Conservation (phyloP, 1,284 basidiomycete genomes). For the Cryptococcus sp. region DNA sequence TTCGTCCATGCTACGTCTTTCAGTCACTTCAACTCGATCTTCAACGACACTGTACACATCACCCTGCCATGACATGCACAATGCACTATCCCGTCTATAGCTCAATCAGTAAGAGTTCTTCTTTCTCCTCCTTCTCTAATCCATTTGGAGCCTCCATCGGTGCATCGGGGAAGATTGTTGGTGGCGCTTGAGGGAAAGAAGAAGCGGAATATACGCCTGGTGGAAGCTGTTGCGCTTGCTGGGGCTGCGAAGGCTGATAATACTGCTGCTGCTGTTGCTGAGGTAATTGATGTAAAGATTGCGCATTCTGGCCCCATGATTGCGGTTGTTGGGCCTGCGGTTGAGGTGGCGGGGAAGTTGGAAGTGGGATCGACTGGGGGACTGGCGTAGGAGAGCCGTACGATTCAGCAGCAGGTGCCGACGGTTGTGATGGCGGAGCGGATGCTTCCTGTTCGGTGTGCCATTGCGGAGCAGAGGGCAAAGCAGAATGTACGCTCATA, state of each 20-base stretch:
- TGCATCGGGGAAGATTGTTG: conserved; percentile 63
- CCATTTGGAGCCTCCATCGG: conserved; percentile 66
- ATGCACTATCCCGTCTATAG: conserved; percentile 21
- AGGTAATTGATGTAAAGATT: conserved; percentile 13
- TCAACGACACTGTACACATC: too few relatives aligned
- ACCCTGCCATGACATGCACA: too few relatives aligned
- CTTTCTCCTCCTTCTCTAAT: conserved; percentile 66
- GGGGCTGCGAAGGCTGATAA: conserved; percentile 33
- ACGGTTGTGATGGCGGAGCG: conserved; percentile 15
- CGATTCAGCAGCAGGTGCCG: conserved; percentile 17
- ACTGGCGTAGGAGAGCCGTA: conserved; percentile 22
- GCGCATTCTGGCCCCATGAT: conserved; percentile 2
- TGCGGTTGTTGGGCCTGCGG: conserved; percentile 23
- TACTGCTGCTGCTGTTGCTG: conserved; percentile 20
- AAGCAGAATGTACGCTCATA: too few relatives aligned
- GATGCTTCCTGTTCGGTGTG: neutral
- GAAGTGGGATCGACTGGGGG: conserved; percentile 1
- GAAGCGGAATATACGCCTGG: conserved; percentile 34
- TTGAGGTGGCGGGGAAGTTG: conserved; percentile 30
- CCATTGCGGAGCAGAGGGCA: too few relatives aligned
- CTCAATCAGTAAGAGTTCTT: conserved; percentile 77
- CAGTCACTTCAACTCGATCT: too few relatives aligned
- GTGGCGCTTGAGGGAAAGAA: conserved; percentile 34
- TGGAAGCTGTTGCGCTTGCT: conserved; percentile 29
- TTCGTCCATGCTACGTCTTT: too few relatives aligned